Percentiles rank a stretch among this genome's conserved stretches.
Conservation (phyloP, 148 eudicot genomes). For the Camellia lanceoleosa region DNA sequence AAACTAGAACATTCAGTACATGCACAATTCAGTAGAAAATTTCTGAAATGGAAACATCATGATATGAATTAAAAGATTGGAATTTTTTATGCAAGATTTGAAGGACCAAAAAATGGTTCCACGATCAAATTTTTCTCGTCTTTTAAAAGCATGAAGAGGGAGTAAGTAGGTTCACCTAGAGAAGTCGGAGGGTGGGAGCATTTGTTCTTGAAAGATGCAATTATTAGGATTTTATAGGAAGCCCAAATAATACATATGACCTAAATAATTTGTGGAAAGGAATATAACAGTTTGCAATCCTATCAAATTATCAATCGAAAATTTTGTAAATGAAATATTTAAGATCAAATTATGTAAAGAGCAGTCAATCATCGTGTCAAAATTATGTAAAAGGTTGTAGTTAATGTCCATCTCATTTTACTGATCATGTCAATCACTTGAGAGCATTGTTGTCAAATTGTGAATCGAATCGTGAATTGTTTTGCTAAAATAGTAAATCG, state of each 20-base stretch:
- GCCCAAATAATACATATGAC: background rate
- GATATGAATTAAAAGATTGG: background rate
- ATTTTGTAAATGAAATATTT: background rate
- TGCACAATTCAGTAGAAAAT: slow-evolving; percentile 2
- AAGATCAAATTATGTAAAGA: background rate
- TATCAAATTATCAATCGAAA: background rate
- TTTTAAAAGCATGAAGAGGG: background rate
- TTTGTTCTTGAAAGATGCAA: background rate
- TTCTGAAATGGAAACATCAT: background rate
- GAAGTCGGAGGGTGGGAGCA: background rate
- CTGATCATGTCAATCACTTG: background rate
- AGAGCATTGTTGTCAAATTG: background rate
- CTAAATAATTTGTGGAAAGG: background rate
- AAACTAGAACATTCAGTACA: background rate
- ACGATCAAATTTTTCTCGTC: background rate
- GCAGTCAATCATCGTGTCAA: background rate
- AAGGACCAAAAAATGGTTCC: background rate
- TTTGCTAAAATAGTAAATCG: too few species aligned
- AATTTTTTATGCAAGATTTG: background rate
- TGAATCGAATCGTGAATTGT: too few species aligned
- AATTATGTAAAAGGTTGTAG: background rate
- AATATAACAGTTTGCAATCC: background rate
- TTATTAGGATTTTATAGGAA: background rate
- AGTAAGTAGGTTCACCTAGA: background rate
- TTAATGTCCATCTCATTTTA: background rate